phyloP scores from a whole-genome alignment of 192 early-diverging fungal species.

The Gaertneriomyces semiglobifer region DNA sequence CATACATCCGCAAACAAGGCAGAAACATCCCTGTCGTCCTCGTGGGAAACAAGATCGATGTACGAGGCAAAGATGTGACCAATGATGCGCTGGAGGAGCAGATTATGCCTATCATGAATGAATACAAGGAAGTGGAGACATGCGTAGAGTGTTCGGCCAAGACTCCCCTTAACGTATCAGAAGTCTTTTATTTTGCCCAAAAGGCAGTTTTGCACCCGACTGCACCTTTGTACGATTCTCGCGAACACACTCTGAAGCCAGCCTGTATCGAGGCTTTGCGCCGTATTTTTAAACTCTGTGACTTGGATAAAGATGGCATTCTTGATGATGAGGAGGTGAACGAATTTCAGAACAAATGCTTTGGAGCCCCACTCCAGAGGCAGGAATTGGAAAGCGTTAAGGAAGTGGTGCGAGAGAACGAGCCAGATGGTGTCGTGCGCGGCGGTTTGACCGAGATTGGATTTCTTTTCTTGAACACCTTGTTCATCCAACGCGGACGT shows the following conservation, averaged over 20 bases:
- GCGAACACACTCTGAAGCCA: slow-evolving; percentile 85
- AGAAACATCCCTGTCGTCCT: slow-evolving; percentile 92
- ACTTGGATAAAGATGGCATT: slow-evolving; percentile 87
- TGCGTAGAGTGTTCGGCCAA: slow-evolving; percentile 99
- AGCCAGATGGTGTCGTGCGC: slow-evolving; percentile 80
- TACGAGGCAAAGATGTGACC: slow-evolving; percentile 76
- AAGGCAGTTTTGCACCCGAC: slow-evolving; percentile 98
- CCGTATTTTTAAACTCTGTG: slow-evolving; percentile 94
- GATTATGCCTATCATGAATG: slow-evolving; percentile 97
- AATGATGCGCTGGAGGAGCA: slow-evolving; percentile 89
- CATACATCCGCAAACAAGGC: slow-evolving; percentile 85
- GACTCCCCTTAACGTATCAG: slow-evolving; percentile 88
- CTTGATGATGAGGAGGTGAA: slow-evolving; percentile 94
- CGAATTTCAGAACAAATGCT: slow-evolving; percentile 96
- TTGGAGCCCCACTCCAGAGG: slow-evolving; percentile 90
- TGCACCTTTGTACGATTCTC: slow-evolving; percentile 91
- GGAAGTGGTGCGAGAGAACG: slow-evolving; percentile 85
- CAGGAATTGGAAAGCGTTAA: slow-evolving; percentile 97
- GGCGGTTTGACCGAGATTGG: slow-evolving; percentile 86
- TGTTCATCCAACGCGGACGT: slow-evolving; percentile 95
- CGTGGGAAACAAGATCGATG: slow-evolving; percentile 89
- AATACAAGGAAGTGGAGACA: slow-evolving; percentile 99
- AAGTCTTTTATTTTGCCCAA: slow-evolving; percentile 99
- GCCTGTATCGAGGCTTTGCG: slow-evolving; percentile 87
- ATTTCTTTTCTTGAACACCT: slow-evolving; percentile 90